Evolutionary conservation across 208 protist genomes (phyloP), one percentile per base, ranked within the genome.

Genomic region (Wallacemonas sp.): DNA sequence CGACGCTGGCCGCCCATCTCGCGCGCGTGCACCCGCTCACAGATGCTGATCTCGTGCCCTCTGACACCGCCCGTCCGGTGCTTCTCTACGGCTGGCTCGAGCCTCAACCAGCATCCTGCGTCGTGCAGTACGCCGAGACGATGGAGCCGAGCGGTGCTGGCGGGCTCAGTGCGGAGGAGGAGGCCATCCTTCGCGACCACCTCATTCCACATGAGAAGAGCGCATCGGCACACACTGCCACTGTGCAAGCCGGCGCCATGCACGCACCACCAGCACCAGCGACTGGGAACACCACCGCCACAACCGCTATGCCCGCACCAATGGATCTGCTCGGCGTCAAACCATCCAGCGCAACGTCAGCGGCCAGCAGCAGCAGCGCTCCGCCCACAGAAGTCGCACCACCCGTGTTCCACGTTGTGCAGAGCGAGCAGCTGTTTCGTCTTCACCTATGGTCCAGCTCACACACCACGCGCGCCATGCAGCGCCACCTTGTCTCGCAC

Each of bases 21-120:
- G 30, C 32, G 6, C 52, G 52, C 38, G 32, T 29, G 8, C 52
- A 58, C 52, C 52, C 52, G 4, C 21, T 58, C 52, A 58, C 30
- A 3, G 52, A 58, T n/a, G 29, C 29, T n/a, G 21, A 9, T 11
- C 32, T 58, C 30, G 52, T 29, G 29, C 52, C 29, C 36, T 41
- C n/a, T n/a, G n/a, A n/a, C n/a, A n/a, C n/a, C n/a, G n/a, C n/a
- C n/a, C n/a, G n/a, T n/a, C n/a, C n/a, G n/a, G n/a, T n/a, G n/a
- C n/a, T 66, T 39, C 61, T 84, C 26, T 66, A 80, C 44, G 78
- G 74, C 24, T 84, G 74, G 73, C 61, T 84, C 16, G 74, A 84
- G 57, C 64, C 63, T 61, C 33, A 80, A 46, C 52, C 52, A n/a
- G 30, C 26, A 5, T 39, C 52, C 8, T 58, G 52, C 32, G 6